Evolutionary conservation across 208 protist genomes (phyloP).

Genomic region (Leptomonas pyrrhocoris): DNA sequence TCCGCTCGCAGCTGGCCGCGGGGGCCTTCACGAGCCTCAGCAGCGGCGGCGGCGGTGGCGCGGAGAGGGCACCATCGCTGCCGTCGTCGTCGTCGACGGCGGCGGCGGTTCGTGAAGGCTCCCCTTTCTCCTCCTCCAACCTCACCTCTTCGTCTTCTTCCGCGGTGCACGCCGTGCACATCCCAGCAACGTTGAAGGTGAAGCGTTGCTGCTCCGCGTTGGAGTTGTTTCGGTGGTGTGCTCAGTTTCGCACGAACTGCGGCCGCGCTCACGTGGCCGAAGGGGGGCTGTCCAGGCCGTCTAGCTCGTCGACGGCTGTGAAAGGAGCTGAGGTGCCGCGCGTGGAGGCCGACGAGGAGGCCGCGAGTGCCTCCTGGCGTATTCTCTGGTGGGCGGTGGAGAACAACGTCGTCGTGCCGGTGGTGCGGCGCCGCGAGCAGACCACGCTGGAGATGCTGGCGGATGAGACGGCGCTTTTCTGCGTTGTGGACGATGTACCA

Average conservation of each 20-base stretch:
- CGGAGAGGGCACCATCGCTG: too few species aligned
- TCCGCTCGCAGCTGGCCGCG: constrained; percentile 5
- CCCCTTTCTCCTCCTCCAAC: constrained; percentile 2
- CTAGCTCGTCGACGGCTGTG: neutral
- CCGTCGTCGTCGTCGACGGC: neutral
- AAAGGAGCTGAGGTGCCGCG: neutral
- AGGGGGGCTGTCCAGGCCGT: neutral
- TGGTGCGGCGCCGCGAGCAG: constrained; percentile 27
- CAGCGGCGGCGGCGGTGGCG: neutral
- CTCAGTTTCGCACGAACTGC: constrained; percentile 8
- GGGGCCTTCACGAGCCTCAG: neutral
- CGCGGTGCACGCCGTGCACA: constrained; percentile 7
- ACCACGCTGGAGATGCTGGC: constrained; percentile 31
- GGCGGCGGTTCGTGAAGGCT: neutral
- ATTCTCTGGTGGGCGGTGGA: constrained; percentile 42
- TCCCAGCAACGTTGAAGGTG: constrained; percentile 30
- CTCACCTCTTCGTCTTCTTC: constrained; percentile 1
- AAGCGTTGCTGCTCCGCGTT: constrained; percentile 26
- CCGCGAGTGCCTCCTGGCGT: constrained; percentile 20
- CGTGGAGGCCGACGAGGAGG: neutral
- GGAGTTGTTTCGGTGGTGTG: constrained; percentile 15
- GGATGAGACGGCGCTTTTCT: constrained; percentile 45
- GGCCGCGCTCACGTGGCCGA: constrained; percentile 2
- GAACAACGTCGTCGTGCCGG: constrained; percentile 30
- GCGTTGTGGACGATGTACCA: constrained; percentile 17